Evolutionary conservation across 164 flowering plant genomes (phyloP), one percentile per base, ranked within the genome.

Genomic region (Kalanchoe fedtschenkoi): DNA sequence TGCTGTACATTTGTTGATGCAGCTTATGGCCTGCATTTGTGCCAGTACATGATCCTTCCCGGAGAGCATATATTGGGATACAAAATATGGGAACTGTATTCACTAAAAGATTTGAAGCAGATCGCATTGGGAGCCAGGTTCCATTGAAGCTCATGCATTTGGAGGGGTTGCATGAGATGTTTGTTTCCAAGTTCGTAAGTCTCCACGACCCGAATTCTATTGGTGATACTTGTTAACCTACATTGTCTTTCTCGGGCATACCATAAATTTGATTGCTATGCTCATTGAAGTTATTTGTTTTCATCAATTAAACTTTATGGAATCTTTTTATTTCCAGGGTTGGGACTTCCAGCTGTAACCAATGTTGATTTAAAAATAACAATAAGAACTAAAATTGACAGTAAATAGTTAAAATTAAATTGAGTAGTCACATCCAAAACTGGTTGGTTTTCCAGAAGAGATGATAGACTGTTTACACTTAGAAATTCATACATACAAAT

Each of bases 1-100:
- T 51, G 26, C 58, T 57, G 34, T 65, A 30, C 29, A 47, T 11
- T 68, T 53, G 47, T 14, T 33, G 1, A 53, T 78, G 67, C 86
- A 93, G 98, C 69, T 68, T 72, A 66, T 95, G 95, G 91, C 95
- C 99, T 64, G 97, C 97, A 70, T 88, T 95, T 83, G 99, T 95
- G 67, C 99, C 97, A 15, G 95, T 95, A 60, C 96, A 91, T 71
- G 99, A 85, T 66, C 96, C 97, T 67, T 83, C 96, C 21, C 76
- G 99, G 46, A 86, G 84, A 72, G 89, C 99, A 11, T 89, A 77
- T 66, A 89, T 88, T 60, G 99, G 99, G 30, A 87, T 95, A 66
- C 97, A 95, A 72, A 87, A 83, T 69, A 83, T 89, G 92, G 99
- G 97, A 63, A 88, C 91, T 53, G 76, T 84, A 72, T 89, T 84